phyloP scores from a whole-genome alignment of 371 early-diverging fungal species.

The Mucor velutinosus region DNA sequence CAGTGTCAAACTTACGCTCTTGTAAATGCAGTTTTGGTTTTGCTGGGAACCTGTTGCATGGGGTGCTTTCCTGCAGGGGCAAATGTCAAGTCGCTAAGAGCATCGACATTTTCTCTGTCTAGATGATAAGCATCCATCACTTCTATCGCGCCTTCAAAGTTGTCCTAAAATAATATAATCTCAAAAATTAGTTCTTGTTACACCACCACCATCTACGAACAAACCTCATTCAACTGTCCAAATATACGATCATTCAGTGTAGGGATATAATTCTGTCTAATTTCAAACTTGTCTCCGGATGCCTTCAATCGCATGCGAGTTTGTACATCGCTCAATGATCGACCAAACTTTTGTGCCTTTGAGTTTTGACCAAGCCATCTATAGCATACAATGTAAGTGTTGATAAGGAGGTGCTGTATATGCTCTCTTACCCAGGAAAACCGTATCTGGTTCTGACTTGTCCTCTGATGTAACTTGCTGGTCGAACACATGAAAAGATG shows the following conservation, averaged over 20 bases:
- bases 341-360: constrained; percentile 71
- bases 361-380: constrained; percentile 96
- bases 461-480: constrained; percentile 81
- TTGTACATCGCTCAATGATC: constrained; percentile 82
- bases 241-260: constrained; percentile 69
- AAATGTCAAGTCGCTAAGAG: constrained; percentile 70
- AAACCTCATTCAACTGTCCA: constrained; percentile 61
- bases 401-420: not conserved
- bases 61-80: constrained; percentile 46
- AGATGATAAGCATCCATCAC: constrained; percentile 91
- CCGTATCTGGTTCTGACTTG: constrained; percentile 32
- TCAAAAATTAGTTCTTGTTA: constrained; percentile 12
- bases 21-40: constrained; percentile 84
- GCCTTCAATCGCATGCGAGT: constrained; percentile 79
- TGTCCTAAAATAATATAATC: constrained; percentile 43
- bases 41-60: constrained; percentile 65
- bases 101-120: constrained; percentile 86
- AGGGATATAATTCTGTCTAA: constrained; percentile 85
- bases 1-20: constrained; percentile 50
- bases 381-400: not conserved
- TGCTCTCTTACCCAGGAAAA: constrained; percentile 49
- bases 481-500: constrained; percentile 87
- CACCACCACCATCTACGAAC: constrained; percentile 7
- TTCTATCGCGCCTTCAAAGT: constrained; percentile 73
- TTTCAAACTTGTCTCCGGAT: constrained; percentile 84